A percentile compares a stretch with the other conserved stretches of the same genome.
Conservation (phyloP, 768 basidiomycete genomes). For the Tylopilus sp. region DNA sequence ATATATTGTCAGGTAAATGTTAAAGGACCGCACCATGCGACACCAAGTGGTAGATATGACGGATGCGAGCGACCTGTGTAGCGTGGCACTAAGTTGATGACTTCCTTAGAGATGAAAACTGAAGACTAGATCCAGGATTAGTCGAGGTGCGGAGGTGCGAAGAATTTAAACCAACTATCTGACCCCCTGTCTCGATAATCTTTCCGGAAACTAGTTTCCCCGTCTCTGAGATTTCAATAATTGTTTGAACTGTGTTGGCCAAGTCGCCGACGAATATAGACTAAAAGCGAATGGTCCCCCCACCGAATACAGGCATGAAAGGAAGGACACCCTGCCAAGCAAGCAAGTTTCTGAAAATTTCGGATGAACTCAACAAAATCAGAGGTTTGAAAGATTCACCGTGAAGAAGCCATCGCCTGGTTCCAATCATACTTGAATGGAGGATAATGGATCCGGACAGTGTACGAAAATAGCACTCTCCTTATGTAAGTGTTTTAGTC, state of each 20-base stretch:
- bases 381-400: constrained; percentile 36
- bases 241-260: constrained; percentile 55
- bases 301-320: constrained; percentile 74
- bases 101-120: constrained; percentile 67
- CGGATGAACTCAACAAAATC: background rate
- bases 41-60: constrained; percentile 62
- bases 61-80: constrained; percentile 49
- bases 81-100: constrained; percentile 61
- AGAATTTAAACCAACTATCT: constrained; percentile 41
- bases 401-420: constrained; percentile 78
- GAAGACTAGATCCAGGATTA: constrained; percentile 7
- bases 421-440: constrained; percentile 71
- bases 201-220: constrained; percentile 37
- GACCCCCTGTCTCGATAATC: constrained; percentile 49
- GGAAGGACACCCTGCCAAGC: constrained; percentile 57
- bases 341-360: constrained; percentile 53
- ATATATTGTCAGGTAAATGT: constrained; percentile 56
- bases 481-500: constrained; percentile 61
- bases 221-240: constrained; percentile 40
- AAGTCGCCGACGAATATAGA: constrained; percentile 73
- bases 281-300: constrained; percentile 64
- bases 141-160: constrained; percentile 34
- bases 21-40: constrained; percentile 64
- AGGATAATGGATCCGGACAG: constrained; percentile 54
- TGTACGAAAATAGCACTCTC: constrained; percentile 49